Base-by-base conservation (phyloP, 2,329 filamentous ascomycete species). In the Diaporthe vaccinii region DNA sequence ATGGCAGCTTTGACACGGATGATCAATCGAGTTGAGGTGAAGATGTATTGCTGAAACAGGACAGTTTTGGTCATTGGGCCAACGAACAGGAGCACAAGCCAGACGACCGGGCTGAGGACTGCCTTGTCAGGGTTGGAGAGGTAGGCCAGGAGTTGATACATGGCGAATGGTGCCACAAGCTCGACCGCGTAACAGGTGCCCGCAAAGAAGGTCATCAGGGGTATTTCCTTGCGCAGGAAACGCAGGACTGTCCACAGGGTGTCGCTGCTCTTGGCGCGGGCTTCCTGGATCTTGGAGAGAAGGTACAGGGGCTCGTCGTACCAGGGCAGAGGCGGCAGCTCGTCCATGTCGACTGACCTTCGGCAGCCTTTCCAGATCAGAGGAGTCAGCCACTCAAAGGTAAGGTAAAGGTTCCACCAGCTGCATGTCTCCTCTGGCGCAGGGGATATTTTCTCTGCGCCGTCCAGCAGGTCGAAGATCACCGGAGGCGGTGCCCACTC, bases 21-120 rank as follows among this genome's bases (percentile, higher is more conserved):
- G 46, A 90, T 82, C 58, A 91, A 81, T n/a, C 89, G 85, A 3
- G 89, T 91, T 9, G 88, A 89, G 2, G 84, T 88, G 78, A 91
- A 91, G 46, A 91, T 84, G 79, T 91, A 91, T 77, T 89, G 88
- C 79, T 91, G 89, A 76, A 87, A 89, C 72, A 84, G 80, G 58
- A 90, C 77, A 3, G 90, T 89, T 20, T 87, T 86, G 4, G 82
- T 79, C 55, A 87, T 78, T 1, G 88, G 89, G 0, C 89, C 89
- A 51, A 86, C 72, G 74, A 91, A 90, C 75, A 91, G 84, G 46
- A 91, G 83, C 3, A 87, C 76, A 12, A 91, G 81, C 89, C 89
- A 91, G 61, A 89, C 78, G 8, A 57, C 55, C 5, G 79, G 79
- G 67, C 75, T 76, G 14, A 78, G 72, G 15, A 74, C 53, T 65